These are phyloP conservation scores for Cercophora samala DNA, from an alignment of 495 filamentous ascomycete species.

Conservation along the genomic window DNA sequence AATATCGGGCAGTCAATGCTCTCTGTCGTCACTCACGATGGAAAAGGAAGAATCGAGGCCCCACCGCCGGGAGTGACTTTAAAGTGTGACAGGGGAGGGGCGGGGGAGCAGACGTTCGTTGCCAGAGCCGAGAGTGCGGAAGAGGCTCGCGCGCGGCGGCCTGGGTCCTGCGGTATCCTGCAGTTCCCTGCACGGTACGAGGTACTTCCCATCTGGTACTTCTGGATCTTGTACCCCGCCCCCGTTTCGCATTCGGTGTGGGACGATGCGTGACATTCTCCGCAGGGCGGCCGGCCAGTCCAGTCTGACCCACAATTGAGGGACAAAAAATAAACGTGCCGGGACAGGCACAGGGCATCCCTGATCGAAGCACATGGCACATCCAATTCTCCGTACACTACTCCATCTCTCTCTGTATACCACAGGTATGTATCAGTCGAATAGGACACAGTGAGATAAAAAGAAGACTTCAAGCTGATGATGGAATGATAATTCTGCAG, in stretches of 20 bases:
- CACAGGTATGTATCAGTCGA: too few species aligned
- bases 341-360: not conserved
- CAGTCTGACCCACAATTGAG: not conserved
- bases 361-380: not conserved
- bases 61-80: conserved; percentile 13
- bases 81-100: conserved; percentile 20
- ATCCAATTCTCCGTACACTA: not conserved
- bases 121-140: conserved; percentile 16
- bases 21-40: not conserved
- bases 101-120: not conserved
- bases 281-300: not conserved
- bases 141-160: conserved; percentile 15
- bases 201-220: conserved; percentile 4
- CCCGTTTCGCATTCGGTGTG: conserved; percentile 24
- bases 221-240: conserved; percentile 18
- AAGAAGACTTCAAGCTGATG: too few species aligned
- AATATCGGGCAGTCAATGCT: not conserved
- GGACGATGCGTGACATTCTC: conserved; percentile 19
- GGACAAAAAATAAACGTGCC: conserved; percentile 1
- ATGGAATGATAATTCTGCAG: not conserved
- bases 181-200: conserved; percentile 2
- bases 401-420: not conserved
- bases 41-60: conserved; percentile 13
- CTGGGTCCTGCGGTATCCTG: not conserved
- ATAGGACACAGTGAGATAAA: not conserved